These are phyloP conservation scores for Physcomitrellopsis africana DNA, from an alignment of 225 moss, liverwort and hornwort genomes.

Conservation along the genomic window DNA sequence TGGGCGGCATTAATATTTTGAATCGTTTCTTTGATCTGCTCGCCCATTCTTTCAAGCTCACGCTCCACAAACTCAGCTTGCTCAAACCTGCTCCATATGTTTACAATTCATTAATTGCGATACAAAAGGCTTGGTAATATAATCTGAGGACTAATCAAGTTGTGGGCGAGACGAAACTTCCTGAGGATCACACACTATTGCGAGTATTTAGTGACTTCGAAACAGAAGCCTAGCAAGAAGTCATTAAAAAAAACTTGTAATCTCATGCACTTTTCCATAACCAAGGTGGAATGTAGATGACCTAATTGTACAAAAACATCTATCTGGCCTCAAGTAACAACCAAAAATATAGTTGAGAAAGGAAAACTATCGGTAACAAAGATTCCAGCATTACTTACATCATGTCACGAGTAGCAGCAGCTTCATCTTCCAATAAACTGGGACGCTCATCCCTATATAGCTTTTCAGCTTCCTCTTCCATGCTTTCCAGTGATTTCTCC, in stretches of 20 bases:
- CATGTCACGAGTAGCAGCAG: constrained; percentile 90
- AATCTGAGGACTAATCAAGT: constrained; percentile 3
- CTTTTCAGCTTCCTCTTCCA: constrained; percentile 91
- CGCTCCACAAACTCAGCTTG: constrained; percentile 97
- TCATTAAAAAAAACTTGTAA: neutral
- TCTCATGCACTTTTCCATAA: neutral
- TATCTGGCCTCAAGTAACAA: neutral
- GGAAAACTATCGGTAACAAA: constrained; percentile 7
- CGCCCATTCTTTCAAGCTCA: constrained; percentile 84
- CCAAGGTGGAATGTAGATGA: constrained; percentile 10
- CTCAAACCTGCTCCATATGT: constrained; percentile 63
- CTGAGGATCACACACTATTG: neutral
- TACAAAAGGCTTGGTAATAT: neutral
- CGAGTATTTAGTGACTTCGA: neutral
- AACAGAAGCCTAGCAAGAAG: neutral
- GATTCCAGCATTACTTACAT: constrained; percentile 52
- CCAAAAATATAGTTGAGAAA: constrained; percentile 11
- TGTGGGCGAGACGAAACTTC: constrained; percentile 8
- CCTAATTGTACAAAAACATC: neutral
- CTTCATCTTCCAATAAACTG: constrained; percentile 85
- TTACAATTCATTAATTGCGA: constrained; percentile 10
- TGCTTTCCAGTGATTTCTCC: constrained; percentile 83
- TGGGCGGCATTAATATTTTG: constrained; percentile 85
- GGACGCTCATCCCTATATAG: constrained; percentile 79
- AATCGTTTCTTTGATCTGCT: constrained; percentile 84